Conservation (phyloP, 495 filamentous ascomycete genomes). For the Trichocladium uniseriatum region DNA sequence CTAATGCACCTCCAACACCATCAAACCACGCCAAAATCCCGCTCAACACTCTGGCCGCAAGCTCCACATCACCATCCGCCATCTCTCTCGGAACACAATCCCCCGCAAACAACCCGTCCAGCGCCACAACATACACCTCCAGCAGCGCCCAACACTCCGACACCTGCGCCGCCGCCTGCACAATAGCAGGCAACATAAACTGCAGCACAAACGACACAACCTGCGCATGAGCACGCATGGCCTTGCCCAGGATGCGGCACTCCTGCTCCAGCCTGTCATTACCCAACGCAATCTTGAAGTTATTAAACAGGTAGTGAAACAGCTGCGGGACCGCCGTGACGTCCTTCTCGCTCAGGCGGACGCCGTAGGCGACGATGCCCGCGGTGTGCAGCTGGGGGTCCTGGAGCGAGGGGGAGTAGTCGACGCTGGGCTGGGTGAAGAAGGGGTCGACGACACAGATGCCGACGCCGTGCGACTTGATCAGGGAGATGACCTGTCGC, state of each 20-base stretch:
- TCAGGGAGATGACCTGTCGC: constrained; percentile 34
- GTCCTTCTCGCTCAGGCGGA: constrained; percentile 36
- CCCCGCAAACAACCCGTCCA: constrained; percentile 17
- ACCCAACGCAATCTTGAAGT: constrained; percentile 40
- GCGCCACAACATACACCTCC: constrained; percentile 30
- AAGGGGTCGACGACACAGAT: constrained; percentile 37
- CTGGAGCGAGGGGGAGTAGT: constrained; percentile 40
- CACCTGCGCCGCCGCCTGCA: constrained; percentile 18
- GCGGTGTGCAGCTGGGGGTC: constrained; percentile 42
- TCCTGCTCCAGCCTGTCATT: constrained; percentile 34
- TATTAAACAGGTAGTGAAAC: constrained; percentile 43
- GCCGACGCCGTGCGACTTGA: constrained; percentile 38
- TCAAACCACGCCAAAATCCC: constrained; percentile 15
- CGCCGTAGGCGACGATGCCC: constrained; percentile 40
- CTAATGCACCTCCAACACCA: neutral
- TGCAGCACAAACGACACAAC: constrained; percentile 36
- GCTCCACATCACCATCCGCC: constrained; percentile 15
- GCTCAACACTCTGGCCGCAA: constrained; percentile 15
- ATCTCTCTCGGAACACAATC: constrained; percentile 24
- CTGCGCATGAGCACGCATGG: constrained; percentile 28
- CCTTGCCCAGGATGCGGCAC: constrained; percentile 29
- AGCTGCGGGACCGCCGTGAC: constrained; percentile 34
- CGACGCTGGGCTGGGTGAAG: constrained; percentile 37
- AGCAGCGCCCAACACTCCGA: constrained; percentile 29
- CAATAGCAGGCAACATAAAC: constrained; percentile 36